Evolutionary conservation across 306 rosid species (phyloP), one percentile per base, ranked within the genome.

Genomic region (Lathyrus aphaca): DNA sequence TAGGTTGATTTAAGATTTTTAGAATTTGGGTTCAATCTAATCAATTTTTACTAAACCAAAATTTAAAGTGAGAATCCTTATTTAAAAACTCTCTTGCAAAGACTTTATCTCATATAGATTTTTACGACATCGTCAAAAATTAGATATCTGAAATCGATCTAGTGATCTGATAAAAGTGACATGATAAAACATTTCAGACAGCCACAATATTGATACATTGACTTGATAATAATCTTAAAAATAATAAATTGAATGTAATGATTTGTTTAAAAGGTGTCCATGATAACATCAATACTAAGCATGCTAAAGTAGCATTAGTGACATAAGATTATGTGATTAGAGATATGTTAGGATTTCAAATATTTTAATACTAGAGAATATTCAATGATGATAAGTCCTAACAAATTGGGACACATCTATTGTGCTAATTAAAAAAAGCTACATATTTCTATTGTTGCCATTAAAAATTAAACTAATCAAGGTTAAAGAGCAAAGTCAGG

Each of bases 311-410:
- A 27, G 17, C 18, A 49, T 45, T n/a, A 13, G 44, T 21, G 68
- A 59, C 69, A 45, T 57, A 60, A 60, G 11, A 40, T 42, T 62
- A 32, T 29, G 35, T 67, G 14, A 11, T 40, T 65, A 67, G 57
- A 4, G 45, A 66, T 46, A 27, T 37, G 61, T 35, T 35, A 51
- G 45, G 16, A 3, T 48, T 43, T 61, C 21, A 53, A 32, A 42
- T 54, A 17, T 69, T 54, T 42, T 48, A 56, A 18, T 43, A 49
- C 25, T 43, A 48, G 56, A 63, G 27, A 50, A 69, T 56, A 46
- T 77, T 64, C 61, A 73, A 64, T 37, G 60, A 49, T 66, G 74
- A 42, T 25, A 59, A 45, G 53, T 72, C 51, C 65, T 30, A 62
- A 72, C 74, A 72, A 35, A 39, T 32, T 23, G 14, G 3, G 19